phyloP scores from a whole-genome alignment of 2,329 filamentous ascomycete species.

The Fusarium sp. region DNA sequence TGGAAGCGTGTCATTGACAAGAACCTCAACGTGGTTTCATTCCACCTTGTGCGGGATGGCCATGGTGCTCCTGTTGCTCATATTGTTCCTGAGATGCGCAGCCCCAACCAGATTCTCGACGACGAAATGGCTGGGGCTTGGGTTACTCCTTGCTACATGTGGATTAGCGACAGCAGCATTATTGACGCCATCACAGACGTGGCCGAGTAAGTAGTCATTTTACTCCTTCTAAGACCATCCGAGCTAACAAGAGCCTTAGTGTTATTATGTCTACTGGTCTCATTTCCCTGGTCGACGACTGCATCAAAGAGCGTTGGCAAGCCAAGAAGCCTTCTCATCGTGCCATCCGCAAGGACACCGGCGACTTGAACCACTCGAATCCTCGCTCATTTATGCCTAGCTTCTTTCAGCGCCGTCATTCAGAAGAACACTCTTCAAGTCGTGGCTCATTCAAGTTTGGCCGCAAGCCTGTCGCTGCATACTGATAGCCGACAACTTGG shows the following conservation, averaged over 20 bases:
- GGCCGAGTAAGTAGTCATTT: constrained; percentile 76
- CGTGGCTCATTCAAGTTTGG: constrained; percentile 53
- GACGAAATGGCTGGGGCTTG: constrained; percentile 86
- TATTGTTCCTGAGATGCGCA: constrained; percentile 83
- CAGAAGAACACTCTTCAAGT: constrained; percentile 49
- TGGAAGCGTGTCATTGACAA: constrained; percentile 84
- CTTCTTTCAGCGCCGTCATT: constrained; percentile 56
- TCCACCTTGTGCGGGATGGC: constrained; percentile 79
- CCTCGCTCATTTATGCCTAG: constrained; percentile 52
- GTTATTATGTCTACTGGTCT: constrained; percentile 91
- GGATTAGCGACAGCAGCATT: constrained; percentile 81
- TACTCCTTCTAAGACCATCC: constrained; percentile 1
- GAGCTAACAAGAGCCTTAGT: constrained; percentile 60
- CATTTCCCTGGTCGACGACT: constrained; percentile 88
- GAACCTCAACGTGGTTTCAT: constrained; percentile 76
- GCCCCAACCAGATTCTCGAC: constrained; percentile 73
- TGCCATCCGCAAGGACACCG: constrained; percentile 43
- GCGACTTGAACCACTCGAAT: constrained; percentile 39
- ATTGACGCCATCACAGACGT: constrained; percentile 79
- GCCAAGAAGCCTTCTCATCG: constrained; percentile 54
- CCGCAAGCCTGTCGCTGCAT: constrained; percentile 51
- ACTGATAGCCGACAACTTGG: constrained; percentile 41
- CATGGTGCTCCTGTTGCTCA: constrained; percentile 76
- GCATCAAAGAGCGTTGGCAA: constrained; percentile 82
- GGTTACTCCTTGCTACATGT: constrained; percentile 91